Percentiles rank a stretch among this genome's conserved stretches.
Evolutionary conservation across 176 grass and related monocot genomes (phyloP).

Genomic region (Aegilops longissima): DNA sequence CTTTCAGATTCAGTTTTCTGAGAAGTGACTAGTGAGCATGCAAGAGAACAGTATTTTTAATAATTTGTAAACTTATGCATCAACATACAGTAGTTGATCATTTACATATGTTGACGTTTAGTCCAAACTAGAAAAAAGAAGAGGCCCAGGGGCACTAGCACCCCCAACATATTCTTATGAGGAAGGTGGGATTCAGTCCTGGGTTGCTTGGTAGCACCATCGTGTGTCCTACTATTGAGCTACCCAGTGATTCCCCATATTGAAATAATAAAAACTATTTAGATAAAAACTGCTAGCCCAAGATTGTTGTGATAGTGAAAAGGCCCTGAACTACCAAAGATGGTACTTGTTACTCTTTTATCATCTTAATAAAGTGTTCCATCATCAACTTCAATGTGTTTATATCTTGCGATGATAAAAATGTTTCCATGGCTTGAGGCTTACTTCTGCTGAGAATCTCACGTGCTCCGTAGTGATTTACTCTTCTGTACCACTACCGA

Average conservation of each 20-base stretch:
- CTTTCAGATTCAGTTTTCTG: slow-evolving; percentile 20
- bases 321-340: neutral
- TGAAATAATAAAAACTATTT: neutral
- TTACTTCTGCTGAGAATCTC: neutral
- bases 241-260: neutral
- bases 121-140: neutral
- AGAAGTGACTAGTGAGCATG: neutral
- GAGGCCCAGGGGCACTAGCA: neutral
- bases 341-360: neutral
- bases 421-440: slow-evolving; percentile 3
- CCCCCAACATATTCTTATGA: neutral
- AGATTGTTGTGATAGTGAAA: neutral
- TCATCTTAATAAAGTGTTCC: neutral
- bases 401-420: neutral
- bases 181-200: neutral
- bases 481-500: neutral
- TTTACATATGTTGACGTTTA: neutral
- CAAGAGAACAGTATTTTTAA: neutral
- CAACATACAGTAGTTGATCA: neutral
- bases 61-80: neutral
- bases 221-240: neutral
- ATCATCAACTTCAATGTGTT: slow-evolving; percentile 15
- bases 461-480: neutral
- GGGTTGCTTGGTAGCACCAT: neutral
- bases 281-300: neutral